These are phyloP conservation scores for Elaeagnus macrophylla DNA, from an alignment of 306 rosid genomes.

Conservation along the genomic window DNA sequence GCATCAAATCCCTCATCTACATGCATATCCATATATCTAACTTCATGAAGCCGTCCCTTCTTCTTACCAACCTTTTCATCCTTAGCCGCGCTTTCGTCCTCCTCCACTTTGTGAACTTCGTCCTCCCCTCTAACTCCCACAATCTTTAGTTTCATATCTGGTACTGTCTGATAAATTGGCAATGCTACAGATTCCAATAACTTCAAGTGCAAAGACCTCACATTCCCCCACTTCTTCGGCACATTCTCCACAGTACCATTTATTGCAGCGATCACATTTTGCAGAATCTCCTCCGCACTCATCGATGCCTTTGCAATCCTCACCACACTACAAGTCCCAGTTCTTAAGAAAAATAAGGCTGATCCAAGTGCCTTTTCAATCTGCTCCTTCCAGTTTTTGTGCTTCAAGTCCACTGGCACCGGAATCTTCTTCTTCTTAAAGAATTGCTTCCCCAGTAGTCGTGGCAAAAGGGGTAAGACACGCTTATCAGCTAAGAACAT, in stretches of 20 bases:
- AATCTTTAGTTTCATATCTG: slow-evolving; percentile 49
- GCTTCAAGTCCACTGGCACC: slow-evolving; percentile 57
- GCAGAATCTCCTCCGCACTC: slow-evolving; percentile 43
- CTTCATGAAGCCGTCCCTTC: slow-evolving; percentile 72
- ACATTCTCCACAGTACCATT: slow-evolving; percentile 48
- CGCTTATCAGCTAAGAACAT: slow-evolving; percentile 60
- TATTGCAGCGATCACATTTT: slow-evolving; percentile 46
- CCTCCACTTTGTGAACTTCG: not conserved
- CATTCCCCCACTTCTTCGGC: slow-evolving; percentile 61
- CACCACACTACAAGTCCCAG: slow-evolving; percentile 72
- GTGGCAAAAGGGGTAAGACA: slow-evolving; percentile 41
- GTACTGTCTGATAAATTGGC: slow-evolving; percentile 56
- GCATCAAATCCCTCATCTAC: slow-evolving; percentile 20
- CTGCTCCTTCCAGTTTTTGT: slow-evolving; percentile 76
- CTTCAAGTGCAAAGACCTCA: slow-evolving; percentile 75
- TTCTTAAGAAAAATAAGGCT: slow-evolving; percentile 42
- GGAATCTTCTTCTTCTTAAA: slow-evolving; percentile 78
- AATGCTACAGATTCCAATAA: slow-evolving; percentile 52
- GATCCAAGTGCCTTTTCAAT: slow-evolving; percentile 42
- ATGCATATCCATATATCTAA: slow-evolving; percentile 56
- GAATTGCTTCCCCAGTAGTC: slow-evolving; percentile 57
- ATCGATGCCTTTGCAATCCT: slow-evolving; percentile 48
- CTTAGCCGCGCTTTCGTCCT: slow-evolving; percentile 4
- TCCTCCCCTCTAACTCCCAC: slow-evolving; percentile 30
- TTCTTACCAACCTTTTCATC: slow-evolving; percentile 14